Conservation (phyloP, 1,284 basidiomycete species). For the Ganoderma resinaceum region DNA sequence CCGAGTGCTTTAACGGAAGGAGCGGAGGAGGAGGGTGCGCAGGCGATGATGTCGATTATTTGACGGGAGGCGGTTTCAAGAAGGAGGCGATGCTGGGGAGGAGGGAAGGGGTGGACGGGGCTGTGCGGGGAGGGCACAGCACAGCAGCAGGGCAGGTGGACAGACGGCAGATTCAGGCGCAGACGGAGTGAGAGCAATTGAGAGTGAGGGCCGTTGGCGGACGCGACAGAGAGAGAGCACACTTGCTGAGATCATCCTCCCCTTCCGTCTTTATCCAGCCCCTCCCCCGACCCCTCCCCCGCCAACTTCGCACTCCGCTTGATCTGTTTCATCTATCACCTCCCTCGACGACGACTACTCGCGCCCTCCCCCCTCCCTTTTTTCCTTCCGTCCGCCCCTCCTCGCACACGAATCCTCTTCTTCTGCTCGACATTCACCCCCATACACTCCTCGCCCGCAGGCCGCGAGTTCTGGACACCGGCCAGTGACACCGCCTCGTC, state of each 20-base stretch:
- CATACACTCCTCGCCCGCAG: neutral
- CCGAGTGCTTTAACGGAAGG: slow-evolving; percentile 33
- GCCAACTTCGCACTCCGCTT: slow-evolving; percentile 32
- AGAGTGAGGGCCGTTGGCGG: neutral
- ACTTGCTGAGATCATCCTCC: slow-evolving; percentile 15
- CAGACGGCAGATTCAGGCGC: neutral
- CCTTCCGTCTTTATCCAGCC: slow-evolving; percentile 26
- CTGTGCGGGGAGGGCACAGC: slow-evolving; percentile 24
- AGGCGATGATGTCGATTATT: slow-evolving; percentile 38
- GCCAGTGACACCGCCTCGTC: slow-evolving; percentile 21
- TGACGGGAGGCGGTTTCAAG: slow-evolving; percentile 34
- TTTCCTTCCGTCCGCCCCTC: neutral
- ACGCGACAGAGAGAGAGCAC: slow-evolving; percentile 17
- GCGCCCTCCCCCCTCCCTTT: neutral
- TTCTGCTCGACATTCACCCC: neutral
- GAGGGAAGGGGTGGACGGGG: slow-evolving; percentile 17
- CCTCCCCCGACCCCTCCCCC: slow-evolving; percentile 13
- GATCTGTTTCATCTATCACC: slow-evolving; percentile 33
- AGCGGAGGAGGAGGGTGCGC: slow-evolving; percentile 28
- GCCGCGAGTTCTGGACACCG: neutral
- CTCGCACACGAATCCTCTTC: neutral
- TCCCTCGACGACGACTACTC: neutral
- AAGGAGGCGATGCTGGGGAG: slow-evolving; percentile 25
- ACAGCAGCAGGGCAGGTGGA: slow-evolving; percentile 17
- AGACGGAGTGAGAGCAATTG: neutral